Evolutionary conservation across 768 basidiomycete species (phyloP).

Genomic region (Mycena alexandri): DNA sequence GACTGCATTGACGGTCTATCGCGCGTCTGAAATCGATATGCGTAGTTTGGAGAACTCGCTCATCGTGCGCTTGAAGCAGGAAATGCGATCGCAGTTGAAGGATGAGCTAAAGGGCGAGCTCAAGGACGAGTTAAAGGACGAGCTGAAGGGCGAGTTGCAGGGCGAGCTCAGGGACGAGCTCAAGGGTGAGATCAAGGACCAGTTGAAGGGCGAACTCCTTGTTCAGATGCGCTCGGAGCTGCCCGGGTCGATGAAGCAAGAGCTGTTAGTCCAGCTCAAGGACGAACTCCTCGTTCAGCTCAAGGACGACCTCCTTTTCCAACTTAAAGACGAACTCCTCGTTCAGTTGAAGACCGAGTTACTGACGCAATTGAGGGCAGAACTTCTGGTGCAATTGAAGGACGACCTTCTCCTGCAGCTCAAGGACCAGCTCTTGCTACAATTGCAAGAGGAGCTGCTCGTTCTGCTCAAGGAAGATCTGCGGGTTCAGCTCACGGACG

Average conservation of each 20-base stretch:
- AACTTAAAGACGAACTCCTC: slow-evolving; percentile 28
- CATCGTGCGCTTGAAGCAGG: slow-evolving; percentile 21
- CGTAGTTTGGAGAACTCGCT: slow-evolving; percentile 28
- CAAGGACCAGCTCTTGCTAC: slow-evolving; percentile 28
- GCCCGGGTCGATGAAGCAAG: slow-evolving; percentile 25
- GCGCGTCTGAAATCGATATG: slow-evolving; percentile 29
- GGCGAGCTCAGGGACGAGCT: slow-evolving; percentile 27
- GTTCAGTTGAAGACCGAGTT: slow-evolving; percentile 23
- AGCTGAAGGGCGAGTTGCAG: slow-evolving; percentile 11
- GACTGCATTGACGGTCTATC: slow-evolving; percentile 1
- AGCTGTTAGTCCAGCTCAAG: slow-evolving; percentile 27
- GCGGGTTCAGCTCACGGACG: slow-evolving; percentile 27
- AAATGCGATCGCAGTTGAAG: slow-evolving; percentile 26
- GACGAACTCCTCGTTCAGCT: slow-evolving; percentile 26
- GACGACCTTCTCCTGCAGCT: slow-evolving; percentile 30
- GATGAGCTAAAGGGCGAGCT: slow-evolving; percentile 17
- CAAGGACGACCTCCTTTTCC: slow-evolving; percentile 30
- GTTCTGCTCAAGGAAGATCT: slow-evolving; percentile 30
- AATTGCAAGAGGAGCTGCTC: slow-evolving; percentile 25
- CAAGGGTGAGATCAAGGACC: slow-evolving; percentile 13
- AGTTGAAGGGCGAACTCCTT: slow-evolving; percentile 22
- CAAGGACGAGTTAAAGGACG: slow-evolving; percentile 16
- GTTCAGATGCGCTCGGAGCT: slow-evolving; percentile 27
- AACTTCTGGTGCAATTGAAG: slow-evolving; percentile 26
- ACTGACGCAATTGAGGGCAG: slow-evolving; percentile 25